Conservation (phyloP, 768 basidiomycete genomes). For the Cystofilobasidium capitatum region DNA sequence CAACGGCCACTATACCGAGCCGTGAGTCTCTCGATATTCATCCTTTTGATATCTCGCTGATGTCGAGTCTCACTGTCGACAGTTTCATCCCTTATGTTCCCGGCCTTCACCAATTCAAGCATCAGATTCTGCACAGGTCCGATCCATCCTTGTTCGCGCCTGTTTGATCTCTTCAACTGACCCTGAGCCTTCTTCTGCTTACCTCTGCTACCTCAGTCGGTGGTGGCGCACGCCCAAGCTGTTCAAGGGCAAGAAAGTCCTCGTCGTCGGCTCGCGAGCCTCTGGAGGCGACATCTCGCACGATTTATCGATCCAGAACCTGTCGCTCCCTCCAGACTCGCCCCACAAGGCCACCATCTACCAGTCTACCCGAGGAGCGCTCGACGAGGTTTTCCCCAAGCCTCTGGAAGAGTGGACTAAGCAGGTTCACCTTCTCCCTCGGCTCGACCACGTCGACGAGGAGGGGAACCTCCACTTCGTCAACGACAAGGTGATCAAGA, state of each 20-base stretch:
- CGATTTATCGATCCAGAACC: constrained; percentile 16
- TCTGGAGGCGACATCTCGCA: constrained; percentile 20
- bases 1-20: constrained; percentile 19
- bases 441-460: not conserved
- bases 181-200: not conserved
- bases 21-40: not conserved
- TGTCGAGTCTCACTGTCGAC: not conserved
- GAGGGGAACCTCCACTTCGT: constrained; percentile 2
- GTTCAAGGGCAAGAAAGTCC: constrained; percentile 8
- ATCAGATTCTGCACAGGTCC: constrained; percentile 5
- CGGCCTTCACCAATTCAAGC: constrained; percentile 13
- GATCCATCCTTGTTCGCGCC: not conserved
- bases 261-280: constrained; percentile 17
- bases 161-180: not conserved
- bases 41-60: not conserved
- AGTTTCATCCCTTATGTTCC: constrained; percentile 19
- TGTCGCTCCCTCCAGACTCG: not conserved
- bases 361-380: constrained; percentile 4
- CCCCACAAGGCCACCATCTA: constrained; percentile 13
- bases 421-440: constrained; percentile 3
- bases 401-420: constrained; percentile 10
- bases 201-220: not conserved
- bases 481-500: not conserved
- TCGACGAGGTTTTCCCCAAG: constrained; percentile 1
- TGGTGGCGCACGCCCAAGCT: constrained; percentile 10